Evolutionary conservation across 371 early-diverging fungal genomes (phyloP), one percentile per base, ranked within the genome.

Genomic region (Mucor indicus): DNA sequence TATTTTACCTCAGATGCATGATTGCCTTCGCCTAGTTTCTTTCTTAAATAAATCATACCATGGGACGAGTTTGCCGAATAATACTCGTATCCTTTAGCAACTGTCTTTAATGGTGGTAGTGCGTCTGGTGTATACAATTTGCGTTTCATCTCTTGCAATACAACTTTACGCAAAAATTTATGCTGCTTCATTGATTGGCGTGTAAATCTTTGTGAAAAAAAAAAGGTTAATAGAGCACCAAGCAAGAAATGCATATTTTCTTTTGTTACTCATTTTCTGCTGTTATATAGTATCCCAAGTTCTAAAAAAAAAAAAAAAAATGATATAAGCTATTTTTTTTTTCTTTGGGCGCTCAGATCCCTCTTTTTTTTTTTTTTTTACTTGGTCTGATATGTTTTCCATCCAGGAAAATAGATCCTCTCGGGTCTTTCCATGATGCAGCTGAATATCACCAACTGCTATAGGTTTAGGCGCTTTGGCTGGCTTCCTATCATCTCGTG

Each of bases 321-420:
- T 9, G 12, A 27, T 16, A 11, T 20, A 32, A 19, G 25, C 27
- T 10, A 23, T 27, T 25, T 10, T 16, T 11, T 33, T 22, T 33
- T 27, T 27, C 29, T 27, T 27, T 27, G n/a, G n/a, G n/a, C n/a
- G n/a, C n/a, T n/a, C n/a, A n/a, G n/a, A n/a, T n/a, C n/a, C n/a
- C n/a, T n/a, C 11, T 27, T 27, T 11, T 11, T 33, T 9, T n/a
- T 13, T 13, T 15, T 11, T 45, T 30, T 48, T 50, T 79, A 79
- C 83, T 38, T 73, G 69, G 49, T 79, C 67, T 24, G 75, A 49
- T 38, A 66, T 46, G 39, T 79, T 60, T 36, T 80, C 67, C 78
- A 83, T 80, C 83, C 83, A 83, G 6, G 75, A 74, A 57, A 73
- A 83, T 24, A 64, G 58, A 45, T 80, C 81, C n/a, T 67, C 42